Evolutionary conservation across 2,329 filamentous ascomycete species (phyloP).

Genomic region (Colletotrichum echinochloae): DNA sequence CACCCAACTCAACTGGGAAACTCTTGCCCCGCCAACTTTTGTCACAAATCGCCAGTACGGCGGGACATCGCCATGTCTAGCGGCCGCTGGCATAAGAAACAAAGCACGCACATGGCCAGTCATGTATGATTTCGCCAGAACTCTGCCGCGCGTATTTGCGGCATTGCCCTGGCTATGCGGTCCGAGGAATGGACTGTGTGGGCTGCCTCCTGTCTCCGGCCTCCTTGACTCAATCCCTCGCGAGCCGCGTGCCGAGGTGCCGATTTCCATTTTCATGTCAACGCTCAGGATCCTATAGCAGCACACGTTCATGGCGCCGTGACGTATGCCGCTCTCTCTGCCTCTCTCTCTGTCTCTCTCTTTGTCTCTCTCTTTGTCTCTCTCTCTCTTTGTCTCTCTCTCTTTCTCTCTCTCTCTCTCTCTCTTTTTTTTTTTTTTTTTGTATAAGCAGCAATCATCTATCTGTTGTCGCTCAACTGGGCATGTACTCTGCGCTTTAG

Average conservation of each 20-base stretch:
- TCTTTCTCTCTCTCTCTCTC: no score
- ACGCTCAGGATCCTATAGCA: neutral
- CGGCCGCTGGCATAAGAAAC: slow-evolving; percentile 11
- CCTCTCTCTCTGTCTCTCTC: no score
- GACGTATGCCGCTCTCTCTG: slow-evolving; percentile 39
- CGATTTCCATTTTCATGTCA: neutral
- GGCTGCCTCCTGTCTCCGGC: slow-evolving; percentile 30
- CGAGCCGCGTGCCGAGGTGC: slow-evolving; percentile 15
- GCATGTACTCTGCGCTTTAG: slow-evolving; percentile 74
- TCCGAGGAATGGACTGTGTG: neutral
- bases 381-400: no score
- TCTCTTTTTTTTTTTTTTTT: neutral
- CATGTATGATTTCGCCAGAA: slow-evolving; percentile 19
- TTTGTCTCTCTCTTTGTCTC: no score
- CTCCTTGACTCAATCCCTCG: slow-evolving; percentile 12
- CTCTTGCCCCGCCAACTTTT: slow-evolving; percentile 16
- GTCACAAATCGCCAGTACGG: slow-evolving; percentile 35
- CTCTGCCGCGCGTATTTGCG: slow-evolving; percentile 12
- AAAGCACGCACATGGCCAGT: slow-evolving; percentile 21
- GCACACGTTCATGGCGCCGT: slow-evolving; percentile 21
- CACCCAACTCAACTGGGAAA: slow-evolving; percentile 24
- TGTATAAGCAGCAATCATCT: neutral
- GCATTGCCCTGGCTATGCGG: slow-evolving; percentile 11
- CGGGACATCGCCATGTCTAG: slow-evolving; percentile 13
- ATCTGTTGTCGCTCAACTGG: no score